Conservation (phyloP, 306 rosid genomes). For the Prunus mira region DNA sequence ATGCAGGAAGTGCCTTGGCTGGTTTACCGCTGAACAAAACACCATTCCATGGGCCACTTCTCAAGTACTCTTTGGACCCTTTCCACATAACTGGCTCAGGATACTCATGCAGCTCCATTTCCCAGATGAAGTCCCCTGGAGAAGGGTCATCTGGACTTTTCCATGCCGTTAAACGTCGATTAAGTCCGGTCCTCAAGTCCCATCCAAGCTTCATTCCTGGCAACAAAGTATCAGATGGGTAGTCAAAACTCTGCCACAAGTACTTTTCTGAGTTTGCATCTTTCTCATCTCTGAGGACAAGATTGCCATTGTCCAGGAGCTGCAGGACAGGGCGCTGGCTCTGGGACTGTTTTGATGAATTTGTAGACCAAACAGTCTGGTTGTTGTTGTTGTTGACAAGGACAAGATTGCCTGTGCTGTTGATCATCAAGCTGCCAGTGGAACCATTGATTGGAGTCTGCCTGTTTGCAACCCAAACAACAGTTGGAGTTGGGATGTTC, state of each 20-base stretch:
- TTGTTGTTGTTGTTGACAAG: slow-evolving; percentile 24
- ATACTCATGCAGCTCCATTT: slow-evolving; percentile 2
- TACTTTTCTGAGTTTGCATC: slow-evolving; percentile 8
- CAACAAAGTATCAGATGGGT: slow-evolving; percentile 37
- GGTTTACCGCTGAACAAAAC: slow-evolving; percentile 22
- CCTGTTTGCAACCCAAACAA: slow-evolving; percentile 46
- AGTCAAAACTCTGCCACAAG: slow-evolving; percentile 49
- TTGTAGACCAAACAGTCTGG: slow-evolving; percentile 37
- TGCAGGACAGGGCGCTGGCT: slow-evolving; percentile 18
- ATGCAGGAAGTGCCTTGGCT: not conserved
- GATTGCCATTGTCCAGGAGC: slow-evolving; percentile 49
- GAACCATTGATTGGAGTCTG: slow-evolving; percentile 24
- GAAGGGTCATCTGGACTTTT: slow-evolving; percentile 46
- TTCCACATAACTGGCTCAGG: slow-evolving; percentile 35
- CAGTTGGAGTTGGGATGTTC: slow-evolving; percentile 13
- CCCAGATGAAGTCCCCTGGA: slow-evolving; percentile 30
- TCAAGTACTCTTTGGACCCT: slow-evolving; percentile 8
- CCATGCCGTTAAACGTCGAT: slow-evolving; percentile 48
- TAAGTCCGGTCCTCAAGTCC: slow-evolving; percentile 32
- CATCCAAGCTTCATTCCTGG: slow-evolving; percentile 50
- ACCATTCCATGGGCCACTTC: slow-evolving; percentile 56
- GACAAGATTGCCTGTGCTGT: slow-evolving; percentile 26
- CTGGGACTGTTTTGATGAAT: slow-evolving; percentile 11
- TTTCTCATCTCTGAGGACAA: slow-evolving; percentile 33
- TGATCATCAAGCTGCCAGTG: slow-evolving; percentile 28